phyloP scores from a whole-genome alignment of 345 rosid species.

The Brassica juncea region DNA sequence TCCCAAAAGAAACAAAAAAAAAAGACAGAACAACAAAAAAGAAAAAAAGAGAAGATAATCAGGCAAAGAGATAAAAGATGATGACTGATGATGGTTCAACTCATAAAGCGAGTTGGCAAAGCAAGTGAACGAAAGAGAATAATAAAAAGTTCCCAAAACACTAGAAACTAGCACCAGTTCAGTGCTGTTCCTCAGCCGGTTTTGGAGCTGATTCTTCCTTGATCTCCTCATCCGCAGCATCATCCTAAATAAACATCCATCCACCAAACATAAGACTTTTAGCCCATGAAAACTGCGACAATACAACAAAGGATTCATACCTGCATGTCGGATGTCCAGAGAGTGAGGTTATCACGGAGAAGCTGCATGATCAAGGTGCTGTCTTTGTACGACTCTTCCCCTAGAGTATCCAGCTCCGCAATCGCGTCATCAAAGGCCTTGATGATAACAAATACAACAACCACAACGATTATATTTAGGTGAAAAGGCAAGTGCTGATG shows the following conservation, averaged over 20 bases:
- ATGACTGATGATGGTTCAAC: slow-evolving; percentile 7
- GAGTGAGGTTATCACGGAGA: slow-evolving; percentile 94
- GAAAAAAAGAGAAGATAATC: slow-evolving; percentile 7
- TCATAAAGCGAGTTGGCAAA: too few species aligned
- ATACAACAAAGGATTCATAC: slow-evolving; percentile 33
- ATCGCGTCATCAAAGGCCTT: slow-evolving; percentile 97
- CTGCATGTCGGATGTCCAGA: slow-evolving; percentile 99
- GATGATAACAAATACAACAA: neutral
- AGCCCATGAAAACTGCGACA: neutral
- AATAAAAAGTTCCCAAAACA: neutral
- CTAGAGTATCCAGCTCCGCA: slow-evolving; percentile 92
- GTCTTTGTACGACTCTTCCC: slow-evolving; percentile 98
- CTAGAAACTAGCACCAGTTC: slow-evolving; percentile 33
- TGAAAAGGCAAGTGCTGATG: neutral
- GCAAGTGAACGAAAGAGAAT: too few species aligned
- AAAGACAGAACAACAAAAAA: neutral
- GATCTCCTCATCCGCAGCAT: slow-evolving; percentile 76
- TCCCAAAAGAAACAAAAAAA: neutral
- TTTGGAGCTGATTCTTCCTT: slow-evolving; percentile 76
- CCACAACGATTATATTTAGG: neutral
- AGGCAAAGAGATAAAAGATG: slow-evolving; percentile 19
- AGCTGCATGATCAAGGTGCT: slow-evolving; percentile 99
- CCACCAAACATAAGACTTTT: neutral
- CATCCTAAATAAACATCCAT: slow-evolving; percentile 55
- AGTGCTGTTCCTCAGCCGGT: slow-evolving; percentile 59